Evolutionary conservation across 2,329 filamentous ascomycete genomes (phyloP).

Genomic region (Zymoseptoria passerinii): DNA sequence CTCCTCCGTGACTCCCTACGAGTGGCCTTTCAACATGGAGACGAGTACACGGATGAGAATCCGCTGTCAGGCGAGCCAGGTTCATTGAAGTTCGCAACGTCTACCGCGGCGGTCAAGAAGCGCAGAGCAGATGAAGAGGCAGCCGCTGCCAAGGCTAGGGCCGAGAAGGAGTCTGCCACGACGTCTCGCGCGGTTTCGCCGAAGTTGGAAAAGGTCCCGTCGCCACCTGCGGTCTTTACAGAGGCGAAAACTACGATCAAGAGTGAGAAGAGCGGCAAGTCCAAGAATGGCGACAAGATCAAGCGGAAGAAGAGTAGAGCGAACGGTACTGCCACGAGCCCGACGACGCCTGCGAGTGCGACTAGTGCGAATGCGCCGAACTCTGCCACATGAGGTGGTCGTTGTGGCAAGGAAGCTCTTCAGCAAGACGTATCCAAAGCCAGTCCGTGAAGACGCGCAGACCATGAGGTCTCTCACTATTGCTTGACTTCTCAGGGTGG

Average conservation of each 20-base stretch:
- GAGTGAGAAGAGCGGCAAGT: slow-evolving; percentile 8
- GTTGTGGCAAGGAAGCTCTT: neutral
- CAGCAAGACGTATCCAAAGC: too few species aligned
- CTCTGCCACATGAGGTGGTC: slow-evolving; percentile 4
- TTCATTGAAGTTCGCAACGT: slow-evolving; percentile 48
- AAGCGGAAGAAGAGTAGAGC: slow-evolving; percentile 16
- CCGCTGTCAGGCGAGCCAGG: slow-evolving; percentile 56
- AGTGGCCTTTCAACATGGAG: slow-evolving; percentile 41
- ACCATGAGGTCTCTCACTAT: too few species aligned
- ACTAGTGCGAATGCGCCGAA: slow-evolving; percentile 6
- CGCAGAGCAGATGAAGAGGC: slow-evolving; percentile 31
- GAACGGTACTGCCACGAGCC: slow-evolving; percentile 12
- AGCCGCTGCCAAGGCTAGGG: slow-evolving; percentile 18
- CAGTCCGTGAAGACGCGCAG: too few species aligned
- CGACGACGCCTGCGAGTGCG: slow-evolving; percentile 14
- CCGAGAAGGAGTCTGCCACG: slow-evolving; percentile 11
- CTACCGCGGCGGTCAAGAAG: slow-evolving; percentile 36
- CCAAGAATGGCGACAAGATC: slow-evolving; percentile 12
- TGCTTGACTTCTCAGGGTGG: too few species aligned
- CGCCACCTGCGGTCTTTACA: slow-evolving; percentile 15
- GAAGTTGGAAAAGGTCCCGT: slow-evolving; percentile 7
- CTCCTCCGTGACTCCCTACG: slow-evolving; percentile 34
- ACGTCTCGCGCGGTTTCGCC: slow-evolving; percentile 9
- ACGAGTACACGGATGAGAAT: slow-evolving; percentile 58
- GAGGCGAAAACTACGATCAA: slow-evolving; percentile 11